These are phyloP conservation scores for Euphorbia schlechtendalii DNA, from an alignment of 441 rosid genomes.

Conservation along the genomic window DNA sequence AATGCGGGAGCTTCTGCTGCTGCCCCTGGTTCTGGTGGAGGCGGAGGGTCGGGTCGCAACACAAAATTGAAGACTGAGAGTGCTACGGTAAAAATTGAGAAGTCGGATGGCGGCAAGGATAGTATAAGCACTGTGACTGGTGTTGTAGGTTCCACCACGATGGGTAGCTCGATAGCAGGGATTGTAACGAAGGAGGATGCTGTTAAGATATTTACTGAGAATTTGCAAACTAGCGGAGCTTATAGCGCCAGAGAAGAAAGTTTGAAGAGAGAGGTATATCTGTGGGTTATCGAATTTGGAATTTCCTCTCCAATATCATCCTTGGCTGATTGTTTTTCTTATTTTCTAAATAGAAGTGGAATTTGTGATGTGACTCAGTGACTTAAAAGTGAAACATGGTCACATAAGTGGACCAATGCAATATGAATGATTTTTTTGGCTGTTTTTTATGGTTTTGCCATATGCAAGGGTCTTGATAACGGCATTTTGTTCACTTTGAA, in stretches of 20 bases:
- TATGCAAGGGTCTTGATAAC: background rate
- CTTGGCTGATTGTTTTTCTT: background rate
- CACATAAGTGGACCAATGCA: too few relatives aligned
- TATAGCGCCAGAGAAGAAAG: conserved; percentile 93
- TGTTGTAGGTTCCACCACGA: conserved; percentile 31
- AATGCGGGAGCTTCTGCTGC: conserved; percentile 24
- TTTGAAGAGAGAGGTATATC: conserved; percentile 73
- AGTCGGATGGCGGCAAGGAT: conserved; percentile 56
- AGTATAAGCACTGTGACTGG: conserved; percentile 37
- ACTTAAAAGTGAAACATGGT: background rate
- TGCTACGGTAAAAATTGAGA: conserved; percentile 66
- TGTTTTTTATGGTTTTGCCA: background rate
- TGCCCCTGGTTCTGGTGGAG: conserved; percentile 27
- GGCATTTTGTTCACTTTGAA: background rate
- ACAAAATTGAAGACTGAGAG: conserved; percentile 73
- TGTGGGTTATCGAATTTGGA: background rate
- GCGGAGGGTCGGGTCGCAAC: conserved; percentile 44
- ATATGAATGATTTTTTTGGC: background rate
- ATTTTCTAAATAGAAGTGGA: background rate
- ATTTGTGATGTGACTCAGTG: background rate
- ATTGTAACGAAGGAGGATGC: conserved; percentile 65
- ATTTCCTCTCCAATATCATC: background rate
- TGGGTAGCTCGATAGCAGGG: conserved; percentile 44
- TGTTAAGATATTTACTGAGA: conserved; percentile 78
- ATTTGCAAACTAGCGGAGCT: conserved; percentile 95